phyloP scores from a whole-genome alignment of 2,329 filamentous ascomycete species.

The Verticillium dahliae region DNA sequence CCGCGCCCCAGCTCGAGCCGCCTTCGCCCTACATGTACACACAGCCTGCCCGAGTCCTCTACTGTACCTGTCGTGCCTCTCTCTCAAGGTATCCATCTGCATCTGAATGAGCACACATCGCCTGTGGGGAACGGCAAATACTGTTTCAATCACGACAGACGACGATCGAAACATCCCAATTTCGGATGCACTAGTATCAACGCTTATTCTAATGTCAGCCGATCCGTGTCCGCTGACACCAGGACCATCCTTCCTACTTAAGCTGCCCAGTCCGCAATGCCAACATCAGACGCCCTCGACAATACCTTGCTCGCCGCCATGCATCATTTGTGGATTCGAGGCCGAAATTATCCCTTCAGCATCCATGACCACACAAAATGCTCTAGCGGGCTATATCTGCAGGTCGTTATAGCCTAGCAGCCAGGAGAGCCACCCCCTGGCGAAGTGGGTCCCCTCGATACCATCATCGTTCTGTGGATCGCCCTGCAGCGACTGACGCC shows the following conservation, averaged over 20 bases:
- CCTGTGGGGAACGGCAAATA: neutral
- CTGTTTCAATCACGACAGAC: neutral
- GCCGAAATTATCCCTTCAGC: constrained; percentile 26
- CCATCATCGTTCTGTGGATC: neutral
- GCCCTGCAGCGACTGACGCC: neutral
- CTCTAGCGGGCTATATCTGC: constrained; percentile 28
- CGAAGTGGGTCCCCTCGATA: constrained; percentile 5
- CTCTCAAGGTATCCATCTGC: neutral
- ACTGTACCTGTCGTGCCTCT: no score
- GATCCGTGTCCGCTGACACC: neutral
- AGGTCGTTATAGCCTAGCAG: constrained; percentile 24
- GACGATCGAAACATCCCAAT: neutral
- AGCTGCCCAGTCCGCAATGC: neutral
- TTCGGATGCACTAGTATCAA: neutral
- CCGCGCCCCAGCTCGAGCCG: neutral
- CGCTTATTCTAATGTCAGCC: neutral
- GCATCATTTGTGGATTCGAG: constrained; percentile 19
- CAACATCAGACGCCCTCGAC: neutral
- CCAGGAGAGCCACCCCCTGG: constrained; percentile 7
- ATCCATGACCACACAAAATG: constrained; percentile 22
- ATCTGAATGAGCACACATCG: no score
- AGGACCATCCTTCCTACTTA: neutral
- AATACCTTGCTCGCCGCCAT: neutral
- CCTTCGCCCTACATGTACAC: neutral
- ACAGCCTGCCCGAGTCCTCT: no score